phyloP scores from a whole-genome alignment of 1,284 basidiomycete genomes.

The Phylloporus gajari region DNA sequence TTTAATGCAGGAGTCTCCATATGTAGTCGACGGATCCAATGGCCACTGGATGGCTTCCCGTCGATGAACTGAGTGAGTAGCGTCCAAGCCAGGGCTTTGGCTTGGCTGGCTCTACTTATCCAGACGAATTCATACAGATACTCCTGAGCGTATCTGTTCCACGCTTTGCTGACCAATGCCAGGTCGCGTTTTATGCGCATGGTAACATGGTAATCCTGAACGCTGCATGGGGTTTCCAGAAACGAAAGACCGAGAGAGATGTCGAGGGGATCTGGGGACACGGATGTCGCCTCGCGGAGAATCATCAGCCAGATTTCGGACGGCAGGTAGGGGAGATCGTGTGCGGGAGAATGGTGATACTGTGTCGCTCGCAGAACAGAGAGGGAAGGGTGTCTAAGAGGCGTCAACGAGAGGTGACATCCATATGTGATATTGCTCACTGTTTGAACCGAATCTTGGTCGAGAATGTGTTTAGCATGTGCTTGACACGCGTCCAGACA shows the following conservation, averaged over 20 bases:
- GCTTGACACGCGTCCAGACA: constrained; percentile 31
- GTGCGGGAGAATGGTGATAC: constrained; percentile 42
- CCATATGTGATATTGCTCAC: constrained; percentile 25
- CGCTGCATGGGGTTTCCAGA: constrained; percentile 53
- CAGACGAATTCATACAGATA: constrained; percentile 75
- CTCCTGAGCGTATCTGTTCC: constrained; percentile 63
- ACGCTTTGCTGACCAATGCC: constrained; percentile 64
- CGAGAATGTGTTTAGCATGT: constrained; percentile 24
- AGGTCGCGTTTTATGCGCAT: constrained; percentile 63
- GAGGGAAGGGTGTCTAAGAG: constrained; percentile 18
- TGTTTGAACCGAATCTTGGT: constrained; percentile 26
- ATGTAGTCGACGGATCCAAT: constrained; percentile 69
- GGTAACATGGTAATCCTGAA: constrained; percentile 54
- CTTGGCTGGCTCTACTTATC: constrained; percentile 69
- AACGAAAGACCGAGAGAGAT: constrained; percentile 61
- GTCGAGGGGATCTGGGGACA: constrained; percentile 57
- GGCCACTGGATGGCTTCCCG: constrained; percentile 55
- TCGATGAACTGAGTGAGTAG: constrained; percentile 60
- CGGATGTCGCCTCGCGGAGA: constrained; percentile 60
- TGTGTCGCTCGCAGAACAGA: constrained; percentile 21
- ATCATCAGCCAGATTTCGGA: constrained; percentile 70
- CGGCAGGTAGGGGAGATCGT: constrained; percentile 58
- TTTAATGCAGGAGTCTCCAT: constrained; percentile 75
- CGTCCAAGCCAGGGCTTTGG: constrained; percentile 64
- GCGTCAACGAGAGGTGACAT: too few relatives aligned